Percentiles rank a stretch among this genome's conserved stretches.
phyloP scores from a whole-genome alignment of 73 alveolate genomes.

The Breviolum minutum region DNA sequence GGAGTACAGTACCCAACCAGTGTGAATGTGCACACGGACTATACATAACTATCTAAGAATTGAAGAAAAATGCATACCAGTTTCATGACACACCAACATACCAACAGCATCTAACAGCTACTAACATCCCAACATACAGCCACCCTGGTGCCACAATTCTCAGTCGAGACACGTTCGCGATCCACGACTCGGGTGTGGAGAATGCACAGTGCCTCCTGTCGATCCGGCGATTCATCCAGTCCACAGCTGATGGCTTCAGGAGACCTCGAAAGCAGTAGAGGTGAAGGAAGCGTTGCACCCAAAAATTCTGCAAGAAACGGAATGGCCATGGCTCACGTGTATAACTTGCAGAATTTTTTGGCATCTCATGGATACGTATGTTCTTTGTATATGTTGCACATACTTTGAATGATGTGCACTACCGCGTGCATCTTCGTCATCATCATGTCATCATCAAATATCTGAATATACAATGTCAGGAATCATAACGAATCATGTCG shows the following conservation, averaged over 20 bases:
- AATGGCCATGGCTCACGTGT: too few species aligned
- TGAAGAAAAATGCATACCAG: not conserved
- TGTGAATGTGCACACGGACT: not conserved
- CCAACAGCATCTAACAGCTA: not conserved
- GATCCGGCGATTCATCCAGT: constrained; percentile 77
- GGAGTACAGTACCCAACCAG: too few species aligned
- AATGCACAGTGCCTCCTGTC: constrained; percentile 81
- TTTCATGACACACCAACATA: not conserved
- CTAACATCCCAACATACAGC: not conserved
- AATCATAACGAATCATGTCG: too few species aligned
- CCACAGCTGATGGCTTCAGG: constrained; percentile 78
- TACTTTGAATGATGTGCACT: too few species aligned
- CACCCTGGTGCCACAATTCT: not conserved
- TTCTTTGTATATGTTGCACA: too few species aligned
- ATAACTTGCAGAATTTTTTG: not conserved
- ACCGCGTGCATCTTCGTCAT: too few species aligned
- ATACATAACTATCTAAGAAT: not conserved
- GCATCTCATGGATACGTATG: too few species aligned
- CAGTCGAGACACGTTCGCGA: constrained; percentile 56
- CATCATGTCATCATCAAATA: too few species aligned
- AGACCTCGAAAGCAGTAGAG: constrained; percentile 15
- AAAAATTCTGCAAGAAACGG: too few species aligned
- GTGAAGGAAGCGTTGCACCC: too few species aligned
- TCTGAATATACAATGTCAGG: too few species aligned
- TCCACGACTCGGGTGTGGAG: constrained; percentile 90